Evolutionary conservation across 2,329 filamentous ascomycete genomes (phyloP), one percentile per base, ranked within the genome.

Genomic region (Claviceps fusiformis): DNA sequence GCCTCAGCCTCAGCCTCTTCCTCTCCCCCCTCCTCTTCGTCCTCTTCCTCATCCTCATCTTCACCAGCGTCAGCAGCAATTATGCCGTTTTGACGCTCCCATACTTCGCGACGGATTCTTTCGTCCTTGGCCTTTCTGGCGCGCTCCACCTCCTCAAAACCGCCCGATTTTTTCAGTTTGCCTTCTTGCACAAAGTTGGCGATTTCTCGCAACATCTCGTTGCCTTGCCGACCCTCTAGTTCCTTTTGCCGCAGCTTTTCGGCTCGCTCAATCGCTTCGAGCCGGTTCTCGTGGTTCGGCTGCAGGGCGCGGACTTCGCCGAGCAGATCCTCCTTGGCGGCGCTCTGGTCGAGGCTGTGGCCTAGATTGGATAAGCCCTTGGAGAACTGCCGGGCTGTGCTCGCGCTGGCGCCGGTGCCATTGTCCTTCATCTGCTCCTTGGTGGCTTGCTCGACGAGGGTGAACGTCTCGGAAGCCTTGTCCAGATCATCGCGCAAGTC

Each of bases 221-320:
- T 87, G 41, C 85, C 87, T 31, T 76, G 77, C 2, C 93, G 81
- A 59, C 75, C 85, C 67, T 89, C 87, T 1, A 98, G 78, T 67
- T 98, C 93, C 66, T 89, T 90, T 69, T 93, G 87, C 27, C 93
- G 80, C 8, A 90, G 78, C 72, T 91, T 93, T 72, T 97, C 93
- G 0, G 93, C 93, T n/a, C 93, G 83, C 69, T 97, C 91, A 61
- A 98, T 98, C 41, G 93, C 93, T 70, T 97, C 93, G 0, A 98
- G 76, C 41, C 93, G 81, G 62, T 88, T 83, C 69, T 96, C 90
- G 68, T 98, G 93, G 65, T 98, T 97, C 1, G 92, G 91, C 66
- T 93, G 88, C 49, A 98, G 74, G 3, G 93, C 93, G 47, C 93
- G 83, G 48, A 98, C 92, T 73, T 97, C 93, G 50, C 89, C 91